Base-by-base conservation (phyloP, 139 green algal genomes). In the Raphidocelis subcapitata region DNA sequence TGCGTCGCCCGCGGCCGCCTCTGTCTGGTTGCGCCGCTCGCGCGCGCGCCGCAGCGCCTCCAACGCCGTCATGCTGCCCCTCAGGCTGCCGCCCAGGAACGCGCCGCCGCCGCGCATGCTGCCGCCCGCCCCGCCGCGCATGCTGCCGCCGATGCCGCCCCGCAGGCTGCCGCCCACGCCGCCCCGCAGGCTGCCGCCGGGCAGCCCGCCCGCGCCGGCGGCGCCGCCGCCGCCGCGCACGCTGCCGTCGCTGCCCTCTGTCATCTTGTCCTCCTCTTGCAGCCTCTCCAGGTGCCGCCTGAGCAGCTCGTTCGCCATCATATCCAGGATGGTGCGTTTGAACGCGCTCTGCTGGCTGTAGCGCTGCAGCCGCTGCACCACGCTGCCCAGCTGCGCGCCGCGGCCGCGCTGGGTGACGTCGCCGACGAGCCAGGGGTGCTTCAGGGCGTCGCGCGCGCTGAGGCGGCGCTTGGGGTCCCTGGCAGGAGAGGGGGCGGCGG, bases 221-320 rank as follows among this genome's bases (percentile, higher is more conserved):
- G 5, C n/a, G 5, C 10, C 16, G 55, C 55, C 26, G 55, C 55
- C 55, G 55, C 55, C 55, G 55, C 24, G 10, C 55, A 8, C 63
- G 57, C 33, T 61, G 32, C 62, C 44, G 26, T 32, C 26, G 21
- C 49, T 70, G 52, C 65, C 66, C 44, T 24, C 12, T 32, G 23
- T 62, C n/a, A 32, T 23, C 4, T 46, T 23, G 37, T 71, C 72
- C 51, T 55, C 72, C 62, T 70, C 62, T 12, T 70, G 68, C 54
- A 75, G 15, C 1, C 62, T n/a, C 31, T 51, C 65, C 65, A 68
- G 54, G 57, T 87, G 81, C 23, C 65, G 71, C 24, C 77, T 73
- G 35, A 95, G 73, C 72, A 97, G 76, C 83, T 97, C 92, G 66
- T 90, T 88, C 3, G 92, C 90, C 55, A 97, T 96, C 76, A 95